Conservation (phyloP, 352 stramenopile genomes). For the Globisporangium nagaii region DNA sequence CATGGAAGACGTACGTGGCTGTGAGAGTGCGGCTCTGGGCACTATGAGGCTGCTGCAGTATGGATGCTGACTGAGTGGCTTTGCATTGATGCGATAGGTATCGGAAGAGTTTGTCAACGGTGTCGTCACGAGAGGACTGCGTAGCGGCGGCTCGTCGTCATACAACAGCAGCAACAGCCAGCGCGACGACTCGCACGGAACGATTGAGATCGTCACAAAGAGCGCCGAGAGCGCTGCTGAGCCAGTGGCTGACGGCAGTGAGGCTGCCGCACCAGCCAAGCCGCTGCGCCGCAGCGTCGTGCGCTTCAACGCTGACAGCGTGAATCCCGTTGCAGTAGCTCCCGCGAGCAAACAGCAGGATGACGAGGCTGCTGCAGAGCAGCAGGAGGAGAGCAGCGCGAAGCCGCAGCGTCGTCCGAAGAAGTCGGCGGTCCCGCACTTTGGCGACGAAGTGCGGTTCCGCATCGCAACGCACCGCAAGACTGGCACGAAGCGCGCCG, state of each 20-base stretch:
- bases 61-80: background rate
- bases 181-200: conserved; percentile 8
- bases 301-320: conserved; percentile 54
- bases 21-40: background rate
- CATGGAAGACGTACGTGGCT: conserved; percentile 46
- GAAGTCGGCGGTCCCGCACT: conserved; percentile 26
- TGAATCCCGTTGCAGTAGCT: conserved; percentile 6
- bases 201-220: conserved; percentile 11
- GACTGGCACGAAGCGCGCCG: conserved; percentile 52
- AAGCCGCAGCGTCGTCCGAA: conserved; percentile 10
- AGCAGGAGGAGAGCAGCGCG: conserved; percentile 10
- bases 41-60: background rate
- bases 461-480: conserved; percentile 69
- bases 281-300: conserved; percentile 25
- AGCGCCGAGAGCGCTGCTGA: background rate
- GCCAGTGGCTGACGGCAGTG: conserved; percentile 1
- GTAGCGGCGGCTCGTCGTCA: conserved; percentile 15
- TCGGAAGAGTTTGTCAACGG: conserved; percentile 50
- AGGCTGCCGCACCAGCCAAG: background rate
- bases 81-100: conserved; percentile 15
- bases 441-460: conserved; percentile 71
- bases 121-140: conserved; percentile 63
- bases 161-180: conserved; percentile 25
- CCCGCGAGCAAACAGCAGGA: conserved; percentile 9
- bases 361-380: background rate